Percentiles rank a stretch among this genome's conserved stretches.
These are phyloP conservation scores for Limnomonas spitsbergensis DNA, from an alignment of 139 green algal genomes.

Conservation along the genomic window DNA sequence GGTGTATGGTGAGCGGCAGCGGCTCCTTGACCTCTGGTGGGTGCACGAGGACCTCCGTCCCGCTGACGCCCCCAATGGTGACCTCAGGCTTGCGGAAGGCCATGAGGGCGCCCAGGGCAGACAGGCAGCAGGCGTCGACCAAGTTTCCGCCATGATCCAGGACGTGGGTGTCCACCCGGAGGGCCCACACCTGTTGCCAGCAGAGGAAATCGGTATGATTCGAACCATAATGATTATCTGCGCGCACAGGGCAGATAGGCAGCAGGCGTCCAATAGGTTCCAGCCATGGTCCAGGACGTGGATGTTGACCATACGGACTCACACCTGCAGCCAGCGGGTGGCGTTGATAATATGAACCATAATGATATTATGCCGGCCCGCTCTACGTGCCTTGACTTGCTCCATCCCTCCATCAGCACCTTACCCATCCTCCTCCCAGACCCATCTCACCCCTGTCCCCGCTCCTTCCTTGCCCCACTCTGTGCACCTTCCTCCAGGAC, in stretches of 20 bases:
- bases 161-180: slow-evolving; percentile 74
- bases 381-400: too few relatives aligned
- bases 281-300: slow-evolving; percentile 77
- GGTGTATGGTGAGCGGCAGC: slow-evolving; percentile 83
- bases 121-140: slow-evolving; percentile 68
- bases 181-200: slow-evolving; percentile 67
- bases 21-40: slow-evolving; percentile 66
- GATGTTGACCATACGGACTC: slow-evolving; percentile 70
- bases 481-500: too few relatives aligned
- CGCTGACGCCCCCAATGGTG: slow-evolving; percentile 10
- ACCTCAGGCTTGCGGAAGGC: slow-evolving; percentile 60
- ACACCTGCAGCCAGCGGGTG: too few relatives aligned
- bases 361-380: too few relatives aligned
- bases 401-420: too few relatives aligned
- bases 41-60: slow-evolving; percentile 37
- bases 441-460: too few relatives aligned
- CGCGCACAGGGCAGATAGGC: slow-evolving; percentile 70
- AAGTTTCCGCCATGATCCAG: slow-evolving; percentile 82
- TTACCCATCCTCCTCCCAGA: too few relatives aligned
- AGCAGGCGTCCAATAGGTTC: slow-evolving; percentile 75
- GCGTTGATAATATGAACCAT: too few relatives aligned
- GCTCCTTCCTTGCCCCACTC: too few relatives aligned
- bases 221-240: slow-evolving; percentile 60
- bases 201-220: neutral
- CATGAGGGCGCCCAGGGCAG: slow-evolving; percentile 72